Evolutionary conservation across 2,329 filamentous ascomycete species (phyloP).

Genomic region (Phyllosticta citriasiana): DNA sequence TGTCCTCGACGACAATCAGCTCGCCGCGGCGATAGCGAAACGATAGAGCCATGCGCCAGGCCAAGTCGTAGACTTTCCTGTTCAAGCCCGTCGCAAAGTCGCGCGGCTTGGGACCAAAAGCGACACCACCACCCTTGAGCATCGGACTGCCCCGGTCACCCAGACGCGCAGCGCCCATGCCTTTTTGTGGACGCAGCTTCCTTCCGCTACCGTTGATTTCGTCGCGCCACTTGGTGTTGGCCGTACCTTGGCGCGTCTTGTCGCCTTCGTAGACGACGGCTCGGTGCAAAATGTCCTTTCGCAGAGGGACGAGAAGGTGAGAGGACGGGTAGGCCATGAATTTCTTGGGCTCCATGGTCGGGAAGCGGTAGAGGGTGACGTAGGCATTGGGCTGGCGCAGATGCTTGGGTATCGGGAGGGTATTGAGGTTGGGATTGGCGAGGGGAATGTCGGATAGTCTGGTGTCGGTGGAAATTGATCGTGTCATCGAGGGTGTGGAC

Average conservation of each 20-base stretch:
- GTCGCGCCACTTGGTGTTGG: slow-evolving; percentile 43
- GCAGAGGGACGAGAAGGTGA: slow-evolving; percentile 77
- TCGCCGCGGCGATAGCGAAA: slow-evolving; percentile 85
- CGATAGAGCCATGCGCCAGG: slow-evolving; percentile 87
- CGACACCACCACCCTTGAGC: slow-evolving; percentile 73
- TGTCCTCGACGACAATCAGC: slow-evolving; percentile 73
- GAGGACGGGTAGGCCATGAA: slow-evolving; percentile 70
- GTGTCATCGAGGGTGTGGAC: slow-evolving; percentile 12
- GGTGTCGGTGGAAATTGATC: slow-evolving; percentile 18
- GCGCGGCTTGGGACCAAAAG: slow-evolving; percentile 81
- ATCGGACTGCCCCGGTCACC: slow-evolving; percentile 77
- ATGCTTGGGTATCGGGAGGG: slow-evolving; percentile 21
- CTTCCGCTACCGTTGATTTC: slow-evolving; percentile 75
- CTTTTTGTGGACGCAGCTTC: slow-evolving; percentile 84
- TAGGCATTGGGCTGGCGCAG: slow-evolving; percentile 54
- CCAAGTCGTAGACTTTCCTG: slow-evolving; percentile 86
- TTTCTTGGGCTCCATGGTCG: slow-evolving; percentile 70
- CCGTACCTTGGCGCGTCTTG: slow-evolving; percentile 75
- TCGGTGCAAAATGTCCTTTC: slow-evolving; percentile 84
- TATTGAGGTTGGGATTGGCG: slow-evolving; percentile 22
- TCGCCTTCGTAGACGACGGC: slow-evolving; percentile 92
- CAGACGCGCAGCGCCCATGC: slow-evolving; percentile 66
- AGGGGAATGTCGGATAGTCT: slow-evolving; percentile 25
- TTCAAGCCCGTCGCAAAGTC: slow-evolving; percentile 81
- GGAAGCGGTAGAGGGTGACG: slow-evolving; percentile 83